phyloP scores from a whole-genome alignment of 1,139 yeast genomes.

The Geotrichum restrictum region DNA sequence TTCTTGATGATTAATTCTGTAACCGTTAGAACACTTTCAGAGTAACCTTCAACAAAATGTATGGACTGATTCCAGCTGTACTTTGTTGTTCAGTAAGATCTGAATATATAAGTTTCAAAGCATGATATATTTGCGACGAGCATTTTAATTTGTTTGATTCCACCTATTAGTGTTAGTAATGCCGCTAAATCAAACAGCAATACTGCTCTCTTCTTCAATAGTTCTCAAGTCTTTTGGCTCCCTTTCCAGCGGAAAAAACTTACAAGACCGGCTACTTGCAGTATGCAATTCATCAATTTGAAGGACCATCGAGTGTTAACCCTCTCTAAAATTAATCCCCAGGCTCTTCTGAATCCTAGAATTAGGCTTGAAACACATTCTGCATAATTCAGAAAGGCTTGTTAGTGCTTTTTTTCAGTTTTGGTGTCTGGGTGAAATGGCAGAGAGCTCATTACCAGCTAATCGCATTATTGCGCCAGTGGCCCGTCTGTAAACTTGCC shows the following conservation, averaged over 20 bases:
- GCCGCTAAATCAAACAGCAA: too few relatives aligned
- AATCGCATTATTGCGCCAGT: too few relatives aligned
- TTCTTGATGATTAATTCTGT: background rate
- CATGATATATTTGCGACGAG: background rate
- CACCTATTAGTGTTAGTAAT: background rate
- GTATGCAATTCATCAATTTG: background rate
- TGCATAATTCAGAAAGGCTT: too few relatives aligned
- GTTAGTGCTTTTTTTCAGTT: background rate
- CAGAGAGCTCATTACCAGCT: background rate
- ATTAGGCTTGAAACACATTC: background rate
- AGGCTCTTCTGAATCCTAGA: background rate
- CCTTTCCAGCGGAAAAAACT: background rate
- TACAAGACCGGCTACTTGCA: slow-evolving; percentile 1
- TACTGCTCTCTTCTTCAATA: too few relatives aligned
- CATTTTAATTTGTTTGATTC: background rate
- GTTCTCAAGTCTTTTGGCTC: too few relatives aligned
- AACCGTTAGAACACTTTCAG: background rate
- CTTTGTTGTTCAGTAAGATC: background rate
- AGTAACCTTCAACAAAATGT: background rate
- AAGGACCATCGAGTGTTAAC: background rate
- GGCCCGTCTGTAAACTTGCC: too few relatives aligned
- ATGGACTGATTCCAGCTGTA: too few relatives aligned
- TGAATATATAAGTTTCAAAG: background rate
- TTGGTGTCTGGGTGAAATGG: background rate
- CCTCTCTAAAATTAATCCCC: background rate